Evolutionary conservation across 108 stramenopile genomes (phyloP), one percentile per base, ranked within the genome.

Genomic region (Fragilaria radians): DNA sequence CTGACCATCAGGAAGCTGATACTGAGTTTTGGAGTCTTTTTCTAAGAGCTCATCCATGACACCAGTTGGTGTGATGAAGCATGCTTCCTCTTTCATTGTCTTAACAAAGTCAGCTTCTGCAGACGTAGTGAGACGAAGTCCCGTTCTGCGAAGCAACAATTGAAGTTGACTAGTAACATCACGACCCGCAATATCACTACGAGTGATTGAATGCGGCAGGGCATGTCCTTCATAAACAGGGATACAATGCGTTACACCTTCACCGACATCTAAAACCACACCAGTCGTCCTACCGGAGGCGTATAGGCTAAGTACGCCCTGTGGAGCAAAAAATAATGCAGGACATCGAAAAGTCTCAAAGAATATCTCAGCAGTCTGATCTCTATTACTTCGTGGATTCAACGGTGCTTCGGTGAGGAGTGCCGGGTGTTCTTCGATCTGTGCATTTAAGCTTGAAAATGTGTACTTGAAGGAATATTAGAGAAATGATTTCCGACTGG

Each of bases 161-260:
- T 95, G 89, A 73, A 97, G 79, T 24, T 91, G 90, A 19, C 83
- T 68, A 22, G 96, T 95, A 18, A 97, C 91, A 66, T 96, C 96
- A n/a, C 92, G 74, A 17, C 98, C 98, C 5, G 88, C 98, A 4
- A 97, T 64, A 73, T 99, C 98, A 61, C 84, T 78, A 27, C 96
- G 74, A 11, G 82, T 71, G 46, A 97, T 86, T 26, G 96, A 93
- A 78, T 97, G 95, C 23, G 88, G 92, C 62, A 97, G 77, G 21
- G 96, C 95, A 56, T 91, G 96, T 18, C 98, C 99, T 57, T 98
- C 97, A 73, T 96, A 98, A 5, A 99, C 96, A 5, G 97, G 97
- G 22, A 96, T 88, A 24, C 90, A 94, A 66, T 98, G 97, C 2
- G 95, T 87, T 11, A 97, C 94, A 11, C 93, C 96, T 62, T 98